These are phyloP conservation scores for Aciculoconidium aculeatum DNA, from an alignment of 805 yeast genomes.

Conservation along the genomic window DNA sequence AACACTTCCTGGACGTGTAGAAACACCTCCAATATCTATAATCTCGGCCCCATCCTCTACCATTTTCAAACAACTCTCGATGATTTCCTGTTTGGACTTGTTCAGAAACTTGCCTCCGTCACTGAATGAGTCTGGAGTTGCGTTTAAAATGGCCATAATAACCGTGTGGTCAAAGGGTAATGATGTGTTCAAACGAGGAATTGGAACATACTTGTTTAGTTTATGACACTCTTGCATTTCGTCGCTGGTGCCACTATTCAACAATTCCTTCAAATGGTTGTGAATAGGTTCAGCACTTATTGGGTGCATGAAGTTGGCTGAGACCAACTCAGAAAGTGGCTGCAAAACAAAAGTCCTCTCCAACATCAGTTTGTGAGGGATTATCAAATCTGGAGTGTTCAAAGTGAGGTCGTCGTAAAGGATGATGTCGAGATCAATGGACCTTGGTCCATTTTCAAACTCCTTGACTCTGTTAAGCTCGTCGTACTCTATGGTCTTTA, in stretches of 20 bases:
- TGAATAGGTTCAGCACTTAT: conserved; percentile 78
- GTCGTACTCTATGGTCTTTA: conserved; percentile 77
- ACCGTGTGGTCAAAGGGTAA: conserved; percentile 52
- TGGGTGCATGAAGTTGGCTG: conserved; percentile 69
- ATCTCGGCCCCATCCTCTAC: conserved; percentile 61
- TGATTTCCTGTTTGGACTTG: conserved; percentile 32
- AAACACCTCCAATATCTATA: conserved; percentile 90
- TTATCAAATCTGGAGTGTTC: conserved; percentile 51
- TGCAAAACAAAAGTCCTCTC: conserved; percentile 86
- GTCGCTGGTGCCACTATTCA: conserved; percentile 23
- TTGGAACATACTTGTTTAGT: conserved; percentile 48
- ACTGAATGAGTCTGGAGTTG: conserved; percentile 93
- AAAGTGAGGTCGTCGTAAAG: conserved; percentile 58
- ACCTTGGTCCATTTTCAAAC: conserved; percentile 86
- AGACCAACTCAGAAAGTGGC: conserved; percentile 78
- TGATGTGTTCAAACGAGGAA: conserved; percentile 17
- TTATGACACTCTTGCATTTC: conserved; percentile 47
- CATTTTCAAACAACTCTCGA: conserved; percentile 44
- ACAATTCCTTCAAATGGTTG: conserved; percentile 55
- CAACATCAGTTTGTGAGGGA: conserved; percentile 86
- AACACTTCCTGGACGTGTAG: conserved; percentile 80
- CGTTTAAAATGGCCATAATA: conserved; percentile 83
- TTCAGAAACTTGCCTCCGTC: conserved; percentile 62
- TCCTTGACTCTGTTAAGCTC: conserved; percentile 65
- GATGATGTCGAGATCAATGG: conserved; percentile 84